A percentile compares a stretch with the other conserved stretches of the same genome.
phyloP scores from a whole-genome alignment of 164 flowering plant genomes.

The Liriodendron chinense region DNA sequence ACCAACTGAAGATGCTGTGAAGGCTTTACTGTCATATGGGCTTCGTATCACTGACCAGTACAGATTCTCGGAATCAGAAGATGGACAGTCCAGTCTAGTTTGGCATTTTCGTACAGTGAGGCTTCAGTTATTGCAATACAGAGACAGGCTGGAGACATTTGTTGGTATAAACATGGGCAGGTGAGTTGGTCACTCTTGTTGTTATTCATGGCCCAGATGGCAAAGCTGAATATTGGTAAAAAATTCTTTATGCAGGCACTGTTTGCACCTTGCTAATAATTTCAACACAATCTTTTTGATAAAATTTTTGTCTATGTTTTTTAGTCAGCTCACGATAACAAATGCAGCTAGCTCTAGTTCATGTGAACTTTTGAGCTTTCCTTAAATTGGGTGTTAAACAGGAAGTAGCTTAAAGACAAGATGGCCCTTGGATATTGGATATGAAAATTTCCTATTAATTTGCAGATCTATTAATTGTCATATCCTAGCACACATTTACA shows the following conservation, averaged over 20 bases:
- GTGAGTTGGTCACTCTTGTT: conserved; percentile 29
- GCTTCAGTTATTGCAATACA: conserved; percentile 73
- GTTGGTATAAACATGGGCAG: conserved; percentile 99
- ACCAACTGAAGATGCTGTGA: conserved; percentile 68
- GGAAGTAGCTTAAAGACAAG: too few species aligned
- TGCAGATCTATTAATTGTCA: too few species aligned
- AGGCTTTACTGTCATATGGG: conserved; percentile 68
- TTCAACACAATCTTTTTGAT: neutral
- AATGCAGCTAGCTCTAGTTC: too few species aligned
- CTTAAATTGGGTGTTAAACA: too few species aligned
- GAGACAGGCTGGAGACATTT: conserved; percentile 90
- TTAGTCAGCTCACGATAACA: too few species aligned
- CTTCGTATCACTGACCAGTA: conserved; percentile 62
- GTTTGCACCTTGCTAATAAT: neutral
- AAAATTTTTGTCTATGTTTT: too few species aligned
- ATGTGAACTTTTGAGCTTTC: too few species aligned
- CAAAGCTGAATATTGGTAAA: neutral
- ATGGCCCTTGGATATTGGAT: too few species aligned
- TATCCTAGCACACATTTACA: too few species aligned
- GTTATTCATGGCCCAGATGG: neutral
- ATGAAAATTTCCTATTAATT: too few species aligned
- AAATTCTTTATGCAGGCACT: neutral
- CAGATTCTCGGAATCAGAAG: conserved; percentile 46
- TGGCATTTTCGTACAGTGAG: conserved; percentile 69
- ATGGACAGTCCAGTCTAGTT: conserved; percentile 23